Evolutionary conservation across 225 moss, liverwort and hornwort genomes (phyloP).

Genomic region (Sphagnum contortum): DNA sequence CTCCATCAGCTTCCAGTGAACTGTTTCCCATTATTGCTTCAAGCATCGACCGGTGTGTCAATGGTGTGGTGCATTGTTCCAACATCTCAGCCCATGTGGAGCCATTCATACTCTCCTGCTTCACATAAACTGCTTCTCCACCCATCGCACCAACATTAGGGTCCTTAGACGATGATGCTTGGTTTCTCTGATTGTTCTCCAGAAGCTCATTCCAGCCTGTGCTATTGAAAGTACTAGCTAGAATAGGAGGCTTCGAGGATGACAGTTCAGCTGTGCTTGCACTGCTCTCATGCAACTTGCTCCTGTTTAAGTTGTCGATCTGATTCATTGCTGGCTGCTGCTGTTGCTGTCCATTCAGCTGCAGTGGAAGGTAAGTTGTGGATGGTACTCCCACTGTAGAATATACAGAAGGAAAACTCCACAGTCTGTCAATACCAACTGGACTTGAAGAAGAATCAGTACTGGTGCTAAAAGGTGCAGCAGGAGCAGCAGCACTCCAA

Average conservation of each 20-base stretch:
- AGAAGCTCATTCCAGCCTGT: too few species aligned
- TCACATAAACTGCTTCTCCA: slow-evolving; percentile 15
- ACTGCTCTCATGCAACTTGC: too few species aligned
- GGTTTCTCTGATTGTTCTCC: too few species aligned
- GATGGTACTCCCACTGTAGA: slow-evolving; percentile 14
- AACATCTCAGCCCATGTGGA: slow-evolving; percentile 49
- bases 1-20: slow-evolving; percentile 12
- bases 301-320: too few species aligned
- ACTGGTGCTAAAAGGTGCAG: slow-evolving; percentile 12
- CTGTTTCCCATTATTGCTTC: slow-evolving; percentile 27
- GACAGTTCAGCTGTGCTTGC: too few species aligned
- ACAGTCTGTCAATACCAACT: slow-evolving; percentile 20
- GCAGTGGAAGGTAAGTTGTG: neutral
- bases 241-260: too few species aligned
- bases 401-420: slow-evolving; percentile 27
- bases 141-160: too few species aligned
- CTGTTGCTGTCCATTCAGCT: too few species aligned
- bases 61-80: slow-evolving; percentile 34
- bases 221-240: too few species aligned
- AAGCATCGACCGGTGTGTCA: slow-evolving; percentile 23
- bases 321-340: too few species aligned
- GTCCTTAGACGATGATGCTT: too few species aligned
- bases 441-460: neutral
- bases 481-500: neutral
- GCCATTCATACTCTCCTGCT: slow-evolving; percentile 42